Evolutionary conservation across 2,329 filamentous ascomycete genomes (phyloP), one percentile per base, ranked within the genome.

Genomic region (Zalaria sp.): DNA sequence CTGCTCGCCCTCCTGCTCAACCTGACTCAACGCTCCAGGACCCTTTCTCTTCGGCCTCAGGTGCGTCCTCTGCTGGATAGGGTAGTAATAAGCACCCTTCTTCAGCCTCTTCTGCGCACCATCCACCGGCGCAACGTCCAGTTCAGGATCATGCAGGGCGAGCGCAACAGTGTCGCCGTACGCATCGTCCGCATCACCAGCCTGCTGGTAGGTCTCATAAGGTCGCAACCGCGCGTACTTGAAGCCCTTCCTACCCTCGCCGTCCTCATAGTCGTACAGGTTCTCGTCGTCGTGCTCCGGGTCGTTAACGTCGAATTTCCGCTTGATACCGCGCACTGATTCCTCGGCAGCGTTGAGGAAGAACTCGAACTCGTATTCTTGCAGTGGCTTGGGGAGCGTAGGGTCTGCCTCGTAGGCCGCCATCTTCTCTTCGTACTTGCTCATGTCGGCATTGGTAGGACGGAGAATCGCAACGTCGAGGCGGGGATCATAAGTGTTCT

Each of bases 1-100:
- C 48, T 67, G 64, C 35, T 72, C 66, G 10, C 49, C 56, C 40
- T 57, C 53, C 56, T 69, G 57, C 48, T 66, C 49, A 46, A 57
- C 25, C 53, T 59, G 31, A 5, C 18, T 28, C 42, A 42, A 11
- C 27, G 29, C 34, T 39, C 38, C 42, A 48, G 35, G 65, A 4
- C 67, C 66, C 56, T 70, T 73, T 27, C 68, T 52, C 49, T 64
- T 60, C 4, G 65, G 62, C 37, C 65, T 53, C 38, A 80, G 62
- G 25, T 65, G 66, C n/a, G 70, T 71, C 53, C 71, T 69, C 52
- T 71, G 68, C 18, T 69, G 57, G 41, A 80, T 71, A 0, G 75
- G 74, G 46, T 79, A 79, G 54, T 75, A 76, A 55, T 77, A 80
- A 9, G 76, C 76, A 1, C 65, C 75, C 52, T 71, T 72, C 46